A percentile compares a stretch with the other conserved stretches of the same genome.
Conservation (phyloP, 768 basidiomycete genomes). For the Pleurotus eryngii region DNA sequence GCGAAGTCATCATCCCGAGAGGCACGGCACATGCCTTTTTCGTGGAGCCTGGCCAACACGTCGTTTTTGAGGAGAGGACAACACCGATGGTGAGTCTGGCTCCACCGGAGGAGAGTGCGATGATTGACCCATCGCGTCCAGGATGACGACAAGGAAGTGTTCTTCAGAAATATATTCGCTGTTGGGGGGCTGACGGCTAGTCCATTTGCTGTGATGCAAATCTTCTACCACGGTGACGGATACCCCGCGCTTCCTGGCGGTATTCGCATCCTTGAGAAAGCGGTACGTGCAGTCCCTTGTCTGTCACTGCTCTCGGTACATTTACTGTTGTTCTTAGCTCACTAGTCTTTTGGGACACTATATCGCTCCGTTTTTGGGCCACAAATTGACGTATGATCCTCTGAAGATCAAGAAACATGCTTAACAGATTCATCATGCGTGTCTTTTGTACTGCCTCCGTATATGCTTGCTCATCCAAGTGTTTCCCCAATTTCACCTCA, state of each 20-base stretch:
- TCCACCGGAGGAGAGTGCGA: not conserved
- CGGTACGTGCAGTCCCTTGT: not conserved
- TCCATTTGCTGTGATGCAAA: conserved; percentile 6
- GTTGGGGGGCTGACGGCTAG: not conserved
- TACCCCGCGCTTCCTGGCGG: conserved; percentile 1
- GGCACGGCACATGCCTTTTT: not conserved
- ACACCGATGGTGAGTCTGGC: not conserved
- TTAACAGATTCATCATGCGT: no score
- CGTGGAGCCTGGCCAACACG: not conserved
- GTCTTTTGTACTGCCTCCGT: no score
- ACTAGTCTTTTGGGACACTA: not conserved
- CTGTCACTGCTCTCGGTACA: not conserved
- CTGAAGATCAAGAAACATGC: conserved; percentile 1
- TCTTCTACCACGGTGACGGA: conserved; percentile 3
- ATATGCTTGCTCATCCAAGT: no score
- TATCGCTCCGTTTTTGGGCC: conserved; percentile 3
- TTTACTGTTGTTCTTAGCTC: not conserved
- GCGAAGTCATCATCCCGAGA: conserved; percentile 2
- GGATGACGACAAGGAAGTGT: conserved; percentile 5
- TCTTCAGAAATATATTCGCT: conserved; percentile 3
- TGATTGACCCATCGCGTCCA: not conserved
- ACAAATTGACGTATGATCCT: not conserved
- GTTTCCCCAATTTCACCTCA: no score
- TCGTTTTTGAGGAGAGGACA: conserved; percentile 2
- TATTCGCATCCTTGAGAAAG: conserved; percentile 1